Conservation (phyloP, 1,139 yeast species). For the Nakaseomyces bracarensis region DNA sequence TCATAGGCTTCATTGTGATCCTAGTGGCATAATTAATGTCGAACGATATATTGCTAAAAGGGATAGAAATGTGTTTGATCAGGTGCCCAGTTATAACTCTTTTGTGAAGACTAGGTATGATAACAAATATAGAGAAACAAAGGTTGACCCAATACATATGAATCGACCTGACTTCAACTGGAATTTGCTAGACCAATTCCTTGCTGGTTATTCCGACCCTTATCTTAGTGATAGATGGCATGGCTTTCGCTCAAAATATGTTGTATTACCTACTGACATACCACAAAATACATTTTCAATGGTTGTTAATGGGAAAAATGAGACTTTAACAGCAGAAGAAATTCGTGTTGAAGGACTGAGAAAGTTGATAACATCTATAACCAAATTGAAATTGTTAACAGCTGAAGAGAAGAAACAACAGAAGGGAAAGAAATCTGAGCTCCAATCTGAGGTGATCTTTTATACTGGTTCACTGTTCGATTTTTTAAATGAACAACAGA, state of each 20-base stretch:
- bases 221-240: constrained; percentile 45
- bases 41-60: constrained; percentile 50
- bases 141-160: constrained; percentile 47
- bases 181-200: constrained; percentile 82
- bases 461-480: constrained; percentile 80
- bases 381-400: constrained; percentile 47
- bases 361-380: constrained; percentile 57
- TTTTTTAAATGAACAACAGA: constrained; percentile 46
- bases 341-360: constrained; percentile 79
- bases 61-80: constrained; percentile 28
- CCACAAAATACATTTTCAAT: constrained; percentile 42
- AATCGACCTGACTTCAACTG: constrained; percentile 61
- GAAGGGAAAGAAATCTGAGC: constrained; percentile 39
- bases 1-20: constrained; percentile 70
- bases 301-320: constrained; percentile 41
- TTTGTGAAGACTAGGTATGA: constrained; percentile 75
- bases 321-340: constrained; percentile 69
- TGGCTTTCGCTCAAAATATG: constrained; percentile 70
- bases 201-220: constrained; percentile 84
- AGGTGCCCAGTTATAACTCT: constrained; percentile 29
- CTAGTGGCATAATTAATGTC: constrained; percentile 61
- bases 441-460: constrained; percentile 68
- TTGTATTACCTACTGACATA: constrained; percentile 65
- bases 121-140: constrained; percentile 51
- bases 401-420: constrained; percentile 36